Evolutionary conservation across 179 eudicot species (phyloP), one percentile per base, ranked within the genome.

Genomic region (Amaranthus tricolor): DNA sequence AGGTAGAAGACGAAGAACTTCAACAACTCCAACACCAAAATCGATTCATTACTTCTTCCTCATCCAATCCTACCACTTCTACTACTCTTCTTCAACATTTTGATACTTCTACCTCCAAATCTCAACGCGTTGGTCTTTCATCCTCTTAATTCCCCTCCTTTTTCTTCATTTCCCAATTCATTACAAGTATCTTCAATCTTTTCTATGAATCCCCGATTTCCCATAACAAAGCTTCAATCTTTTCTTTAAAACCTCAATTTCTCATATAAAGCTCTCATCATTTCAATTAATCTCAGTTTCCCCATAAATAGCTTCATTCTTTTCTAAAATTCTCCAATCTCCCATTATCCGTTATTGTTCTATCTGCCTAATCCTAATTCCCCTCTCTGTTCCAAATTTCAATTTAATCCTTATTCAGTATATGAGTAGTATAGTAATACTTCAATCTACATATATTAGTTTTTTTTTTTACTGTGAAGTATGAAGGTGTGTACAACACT

Each of bases 1-100:
- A 79, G 49, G 66, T 86, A n/a, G 98, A 94, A 85, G 98, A 94
- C 86, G 89, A 89, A 77, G 98, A 94, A 76, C 86, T 94, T 65
- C 86, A 88, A 83, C 89, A 86, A 68, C 85, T 85, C 66, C 91
- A 87, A 67, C 69, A 60, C 9, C 91, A 84, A 76, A 52, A 85
- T 73, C 86, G 84, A 76, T 74, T 82, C 77, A 77, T 87, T 60
- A 51, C 88, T 21, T 16, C 85, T 56, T 2, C 84, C 62, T 6
- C 79, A 20, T 4, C 75, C 20, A n/a, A 68, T 31, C 6, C 81
- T 61, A n/a, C 82, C 66, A 15, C 86, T 12, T 2, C 86, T 74
- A 19, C 85, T 59, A 77, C 89, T 62, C 74, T 94, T 72, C 90
- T 91, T 43, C 96, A 88, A 57, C 92, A 90, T 77, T 82, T 88